Percentiles rank a stretch among this genome's conserved stretches.
Conservation (phyloP, 257 asterid species). For the Avicennia marina region DNA sequence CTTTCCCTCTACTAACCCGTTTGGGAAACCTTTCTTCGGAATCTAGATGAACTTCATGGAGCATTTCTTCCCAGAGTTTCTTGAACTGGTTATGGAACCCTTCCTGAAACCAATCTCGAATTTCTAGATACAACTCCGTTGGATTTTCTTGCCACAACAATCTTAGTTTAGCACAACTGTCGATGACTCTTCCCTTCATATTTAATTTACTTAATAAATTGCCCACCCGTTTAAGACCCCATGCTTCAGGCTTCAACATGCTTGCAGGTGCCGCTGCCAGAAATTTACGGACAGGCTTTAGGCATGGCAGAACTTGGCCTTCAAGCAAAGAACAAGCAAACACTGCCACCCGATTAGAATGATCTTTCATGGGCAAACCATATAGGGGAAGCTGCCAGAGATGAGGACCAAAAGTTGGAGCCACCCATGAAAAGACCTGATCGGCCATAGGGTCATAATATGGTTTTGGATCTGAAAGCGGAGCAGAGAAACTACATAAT, state of each 20-base stretch:
- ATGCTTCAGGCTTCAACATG: constrained; percentile 69
- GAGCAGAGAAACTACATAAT: constrained; percentile 70
- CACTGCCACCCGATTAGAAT: constrained; percentile 38
- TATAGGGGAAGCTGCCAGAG: constrained; percentile 73
- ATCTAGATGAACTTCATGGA: constrained; percentile 29
- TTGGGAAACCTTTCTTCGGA: constrained; percentile 30
- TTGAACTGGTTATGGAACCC: constrained; percentile 40
- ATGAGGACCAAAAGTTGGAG: constrained; percentile 74
- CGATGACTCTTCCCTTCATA: constrained; percentile 36
- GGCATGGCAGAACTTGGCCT: constrained; percentile 76
- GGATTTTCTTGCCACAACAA: constrained; percentile 50
- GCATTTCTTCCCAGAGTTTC: constrained; percentile 54
- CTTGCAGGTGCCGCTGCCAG: constrained; percentile 67
- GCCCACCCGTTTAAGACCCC: constrained; percentile 61
- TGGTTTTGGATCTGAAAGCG: constrained; percentile 72
- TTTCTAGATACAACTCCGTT: constrained; percentile 42
- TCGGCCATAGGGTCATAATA: constrained; percentile 52
- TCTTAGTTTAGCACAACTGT: constrained; percentile 46
- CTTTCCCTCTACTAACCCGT: constrained; percentile 30
- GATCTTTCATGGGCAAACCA: constrained; percentile 49
- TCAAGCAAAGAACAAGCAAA: constrained; percentile 65
- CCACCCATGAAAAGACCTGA: constrained; percentile 59
- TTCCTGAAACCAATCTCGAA: constrained; percentile 71
- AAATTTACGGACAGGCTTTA: constrained; percentile 39
- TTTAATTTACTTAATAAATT: constrained; percentile 51